Conservation (phyloP, 192 early-diverging fungal species). For the Coemansia sp. region DNA sequence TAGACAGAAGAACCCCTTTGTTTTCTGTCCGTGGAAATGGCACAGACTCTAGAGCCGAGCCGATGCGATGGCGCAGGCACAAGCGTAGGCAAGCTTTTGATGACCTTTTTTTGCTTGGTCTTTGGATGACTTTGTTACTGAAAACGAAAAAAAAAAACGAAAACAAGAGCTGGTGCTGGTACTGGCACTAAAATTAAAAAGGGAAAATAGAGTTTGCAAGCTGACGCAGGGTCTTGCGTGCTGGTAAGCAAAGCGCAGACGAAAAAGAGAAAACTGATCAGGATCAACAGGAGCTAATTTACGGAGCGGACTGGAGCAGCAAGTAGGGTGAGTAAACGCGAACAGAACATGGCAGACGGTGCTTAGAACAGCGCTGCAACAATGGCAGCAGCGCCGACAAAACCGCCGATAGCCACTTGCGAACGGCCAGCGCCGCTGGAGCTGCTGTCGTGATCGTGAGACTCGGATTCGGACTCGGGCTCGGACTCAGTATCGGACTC, state of each 20-base stretch:
- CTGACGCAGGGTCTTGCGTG: too few relatives aligned
- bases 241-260: too few relatives aligned
- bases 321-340: background rate
- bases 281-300: too few relatives aligned
- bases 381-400: constrained; percentile 26
- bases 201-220: background rate
- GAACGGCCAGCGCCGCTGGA: constrained; percentile 32
- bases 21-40: background rate
- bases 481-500: background rate
- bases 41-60: too few relatives aligned
- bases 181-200: too few relatives aligned
- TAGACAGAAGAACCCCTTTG: background rate
- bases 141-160: too few relatives aligned
- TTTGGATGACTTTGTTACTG: too few relatives aligned
- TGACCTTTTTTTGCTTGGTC: too few relatives aligned
- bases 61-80: too few relatives aligned
- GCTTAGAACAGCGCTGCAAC: constrained; percentile 43
- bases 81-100: too few relatives aligned
- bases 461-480: background rate
- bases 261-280: constrained; percentile 9
- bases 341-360: background rate
- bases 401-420: constrained; percentile 15
- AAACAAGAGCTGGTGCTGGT: too few relatives aligned
- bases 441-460: constrained; percentile 6
- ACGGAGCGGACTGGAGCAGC: too few relatives aligned